Evolutionary conservation across 495 filamentous ascomycete species (phyloP).

Genomic region (Lasiosphaeria hispida): DNA sequence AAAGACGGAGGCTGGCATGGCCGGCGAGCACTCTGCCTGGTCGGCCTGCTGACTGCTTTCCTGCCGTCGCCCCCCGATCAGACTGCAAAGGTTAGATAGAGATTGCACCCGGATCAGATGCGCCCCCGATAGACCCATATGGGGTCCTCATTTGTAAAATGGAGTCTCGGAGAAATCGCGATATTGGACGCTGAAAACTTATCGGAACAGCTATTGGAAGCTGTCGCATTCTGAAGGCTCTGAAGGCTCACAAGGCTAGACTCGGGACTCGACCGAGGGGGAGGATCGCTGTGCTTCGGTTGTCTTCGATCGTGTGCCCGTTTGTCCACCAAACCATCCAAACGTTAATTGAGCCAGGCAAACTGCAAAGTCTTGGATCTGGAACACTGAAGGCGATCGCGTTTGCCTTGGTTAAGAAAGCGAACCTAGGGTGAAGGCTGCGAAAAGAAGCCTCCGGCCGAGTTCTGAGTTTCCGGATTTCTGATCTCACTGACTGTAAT

Average conservation of each 20-base stretch:
- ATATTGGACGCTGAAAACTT: background rate
- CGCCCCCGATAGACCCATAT: background rate
- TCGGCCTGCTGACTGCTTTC: background rate
- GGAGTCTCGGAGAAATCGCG: conserved; percentile 5
- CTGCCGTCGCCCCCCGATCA: conserved; percentile 1
- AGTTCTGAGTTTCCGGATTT: background rate
- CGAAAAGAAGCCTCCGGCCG: background rate
- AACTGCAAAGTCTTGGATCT: conserved; percentile 9
- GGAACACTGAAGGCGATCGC: background rate
- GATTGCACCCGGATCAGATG: conserved; percentile 8
- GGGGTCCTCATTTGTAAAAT: conserved; percentile 7
- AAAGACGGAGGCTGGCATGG: conserved; percentile 7
- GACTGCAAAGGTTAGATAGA: conserved; percentile 17
- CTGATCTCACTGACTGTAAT: background rate
- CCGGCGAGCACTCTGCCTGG: background rate
- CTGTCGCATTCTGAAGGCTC: too few species aligned
- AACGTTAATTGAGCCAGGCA: conserved; percentile 7
- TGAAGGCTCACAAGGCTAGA: too few species aligned
- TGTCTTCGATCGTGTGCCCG: background rate
- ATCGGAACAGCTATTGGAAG: too few species aligned
- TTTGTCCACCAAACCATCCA: background rate
- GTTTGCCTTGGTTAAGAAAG: background rate
- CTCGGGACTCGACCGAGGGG: background rate
- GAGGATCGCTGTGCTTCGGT: background rate
- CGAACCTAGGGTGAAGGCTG: background rate